These are phyloP conservation scores for Tolypocladium paradoxum DNA, from an alignment of 2,329 filamentous ascomycete genomes.

Conservation along the genomic window DNA sequence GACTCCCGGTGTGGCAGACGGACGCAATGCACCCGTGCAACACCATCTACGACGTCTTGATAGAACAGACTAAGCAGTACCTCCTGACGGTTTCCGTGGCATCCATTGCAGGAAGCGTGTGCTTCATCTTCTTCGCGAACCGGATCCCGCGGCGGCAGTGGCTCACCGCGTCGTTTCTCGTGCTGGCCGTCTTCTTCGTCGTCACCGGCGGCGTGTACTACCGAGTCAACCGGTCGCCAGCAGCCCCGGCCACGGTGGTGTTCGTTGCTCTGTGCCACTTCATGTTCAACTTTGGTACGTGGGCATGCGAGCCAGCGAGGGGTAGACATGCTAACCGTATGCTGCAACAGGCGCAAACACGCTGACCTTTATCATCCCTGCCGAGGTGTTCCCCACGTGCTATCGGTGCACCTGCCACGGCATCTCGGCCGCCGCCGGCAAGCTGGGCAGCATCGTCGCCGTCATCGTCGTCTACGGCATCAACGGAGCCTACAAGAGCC, in stretches of 20 bases:
- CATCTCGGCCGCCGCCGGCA: slow-evolving; percentile 49
- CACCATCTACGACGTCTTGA: slow-evolving; percentile 39
- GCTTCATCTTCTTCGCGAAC: slow-evolving; percentile 37
- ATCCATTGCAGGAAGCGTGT: slow-evolving; percentile 38
- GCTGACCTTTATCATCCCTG: slow-evolving; percentile 53
- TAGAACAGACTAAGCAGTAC: slow-evolving; percentile 42
- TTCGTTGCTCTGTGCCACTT: slow-evolving; percentile 43
- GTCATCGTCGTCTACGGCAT: slow-evolving; percentile 40
- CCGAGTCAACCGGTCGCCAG: slow-evolving; percentile 28
- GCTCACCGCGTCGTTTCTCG: slow-evolving; percentile 38
- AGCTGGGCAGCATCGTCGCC: slow-evolving; percentile 44
- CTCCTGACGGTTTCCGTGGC: slow-evolving; percentile 39
- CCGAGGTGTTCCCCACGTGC: slow-evolving; percentile 53
- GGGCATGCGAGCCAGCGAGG: background rate
- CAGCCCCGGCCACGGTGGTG: slow-evolving; percentile 35
- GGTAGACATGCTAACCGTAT: background rate
- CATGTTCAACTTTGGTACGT: slow-evolving; percentile 42
- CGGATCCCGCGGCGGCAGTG: slow-evolving; percentile 35
- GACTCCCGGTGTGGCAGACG: slow-evolving; percentile 38
- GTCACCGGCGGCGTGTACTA: slow-evolving; percentile 40
- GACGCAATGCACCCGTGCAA: slow-evolving; percentile 36
- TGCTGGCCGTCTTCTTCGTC: slow-evolving; percentile 34
- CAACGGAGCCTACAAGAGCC: slow-evolving; percentile 30
- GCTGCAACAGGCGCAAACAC: slow-evolving; percentile 40
- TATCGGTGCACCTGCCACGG: slow-evolving; percentile 54